Conservation (phyloP, 148 eudicot species). For the Beta vulgaris region DNA sequence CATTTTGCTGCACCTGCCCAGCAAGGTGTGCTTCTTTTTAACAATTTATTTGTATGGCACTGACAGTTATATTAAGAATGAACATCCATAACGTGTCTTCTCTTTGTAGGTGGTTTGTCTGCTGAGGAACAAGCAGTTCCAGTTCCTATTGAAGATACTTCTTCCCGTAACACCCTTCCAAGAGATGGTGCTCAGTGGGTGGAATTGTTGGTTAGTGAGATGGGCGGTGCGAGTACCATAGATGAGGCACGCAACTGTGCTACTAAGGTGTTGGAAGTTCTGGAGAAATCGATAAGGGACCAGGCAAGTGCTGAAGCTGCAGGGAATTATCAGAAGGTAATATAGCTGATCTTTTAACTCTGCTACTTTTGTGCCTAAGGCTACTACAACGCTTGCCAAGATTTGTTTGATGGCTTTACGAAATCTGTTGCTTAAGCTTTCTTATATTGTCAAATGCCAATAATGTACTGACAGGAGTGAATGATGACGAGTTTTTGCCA, state of each 20-base stretch:
- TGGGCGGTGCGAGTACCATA: constrained; percentile 57
- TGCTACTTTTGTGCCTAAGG: neutral
- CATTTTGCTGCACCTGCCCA: constrained; percentile 35
- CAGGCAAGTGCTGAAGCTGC: constrained; percentile 42
- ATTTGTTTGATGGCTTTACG: too few species aligned
- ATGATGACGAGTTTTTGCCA: neutral
- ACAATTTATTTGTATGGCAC: neutral
- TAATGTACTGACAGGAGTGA: neutral
- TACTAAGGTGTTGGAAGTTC: constrained; percentile 50
- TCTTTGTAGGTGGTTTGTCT: constrained; percentile 32
- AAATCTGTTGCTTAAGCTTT: too few species aligned
- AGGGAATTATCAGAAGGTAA: constrained; percentile 52
- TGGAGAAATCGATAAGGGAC: constrained; percentile 58
- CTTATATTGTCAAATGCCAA: neutral
- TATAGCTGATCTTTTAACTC: neutral
- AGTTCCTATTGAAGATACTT: constrained; percentile 30
- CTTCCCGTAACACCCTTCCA: constrained; percentile 38
- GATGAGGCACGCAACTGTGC: constrained; percentile 78
- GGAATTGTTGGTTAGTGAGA: constrained; percentile 68
- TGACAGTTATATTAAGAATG: neutral
- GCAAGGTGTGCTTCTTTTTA: constrained; percentile 40
- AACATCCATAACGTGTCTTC: neutral
- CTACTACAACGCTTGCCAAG: neutral
- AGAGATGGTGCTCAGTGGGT: constrained; percentile 74
- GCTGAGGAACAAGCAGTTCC: constrained; percentile 34